Evolutionary conservation across 2,329 filamentous ascomycete species (phyloP).

Genomic region (Calonectria pseudoturangicola): DNA sequence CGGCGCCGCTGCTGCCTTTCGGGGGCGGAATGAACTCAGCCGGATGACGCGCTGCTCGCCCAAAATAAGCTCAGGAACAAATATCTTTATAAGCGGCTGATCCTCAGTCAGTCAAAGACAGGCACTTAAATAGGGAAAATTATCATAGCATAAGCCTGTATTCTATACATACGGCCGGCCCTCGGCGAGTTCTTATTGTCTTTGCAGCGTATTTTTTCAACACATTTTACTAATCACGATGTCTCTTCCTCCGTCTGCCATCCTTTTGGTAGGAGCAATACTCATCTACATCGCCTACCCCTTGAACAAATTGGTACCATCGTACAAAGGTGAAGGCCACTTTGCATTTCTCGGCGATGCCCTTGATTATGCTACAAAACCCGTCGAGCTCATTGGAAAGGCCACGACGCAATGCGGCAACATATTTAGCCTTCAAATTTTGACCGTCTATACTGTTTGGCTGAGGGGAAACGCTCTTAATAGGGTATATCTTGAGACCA

Average conservation of each 20-base stretch:
- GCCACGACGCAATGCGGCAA: slow-evolving; percentile 34
- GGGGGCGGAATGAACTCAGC: not conserved
- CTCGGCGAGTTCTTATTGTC: slow-evolving; percentile 8
- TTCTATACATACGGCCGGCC: slow-evolving; percentile 9
- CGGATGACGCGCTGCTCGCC: slow-evolving; percentile 7
- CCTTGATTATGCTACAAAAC: slow-evolving; percentile 33
- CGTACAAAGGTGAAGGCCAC: slow-evolving; percentile 32
- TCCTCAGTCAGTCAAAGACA: not conserved
- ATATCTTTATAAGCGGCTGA: not conserved
- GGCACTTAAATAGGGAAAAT: not conserved
- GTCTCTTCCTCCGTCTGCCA: slow-evolving; percentile 18
- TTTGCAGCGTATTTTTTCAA: not conserved
- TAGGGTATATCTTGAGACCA: slow-evolving; percentile 34
- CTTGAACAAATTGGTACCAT: slow-evolving; percentile 12
- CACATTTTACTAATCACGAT: slow-evolving; percentile 4
- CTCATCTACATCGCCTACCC: slow-evolving; percentile 14
- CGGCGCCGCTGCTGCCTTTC: not conserved
- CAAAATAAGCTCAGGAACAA: slow-evolving; percentile 20
- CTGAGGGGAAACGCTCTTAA: slow-evolving; percentile 35
- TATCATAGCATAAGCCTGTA: too few relatives aligned
- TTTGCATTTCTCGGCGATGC: slow-evolving; percentile 36
- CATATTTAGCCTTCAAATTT: slow-evolving; percentile 36
- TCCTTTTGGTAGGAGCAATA: slow-evolving; percentile 19
- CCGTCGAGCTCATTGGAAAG: slow-evolving; percentile 32
- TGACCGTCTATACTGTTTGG: slow-evolving; percentile 36